Percentiles rank a stretch among this genome's conserved stretches.
Evolutionary conservation across 2,329 filamentous ascomycete genomes (phyloP).

Genomic region (Colletotrichum higginsianum): DNA sequence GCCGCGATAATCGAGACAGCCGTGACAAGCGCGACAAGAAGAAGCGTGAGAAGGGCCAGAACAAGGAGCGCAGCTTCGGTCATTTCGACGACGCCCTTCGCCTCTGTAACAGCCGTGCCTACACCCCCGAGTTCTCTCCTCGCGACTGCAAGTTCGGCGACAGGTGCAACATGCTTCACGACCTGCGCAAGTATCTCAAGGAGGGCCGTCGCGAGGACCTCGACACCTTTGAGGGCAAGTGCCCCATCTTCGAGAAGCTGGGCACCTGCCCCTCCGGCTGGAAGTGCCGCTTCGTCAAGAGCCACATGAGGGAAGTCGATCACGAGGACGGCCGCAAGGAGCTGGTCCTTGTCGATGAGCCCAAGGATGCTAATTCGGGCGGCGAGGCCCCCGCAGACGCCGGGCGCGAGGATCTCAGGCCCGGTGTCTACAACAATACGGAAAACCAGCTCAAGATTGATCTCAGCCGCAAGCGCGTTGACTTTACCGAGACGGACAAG

Average conservation of each 20-base stretch:
- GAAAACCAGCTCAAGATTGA: conserved; percentile 79
- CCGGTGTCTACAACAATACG: conserved; percentile 83
- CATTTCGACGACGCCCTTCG: conserved; percentile 82
- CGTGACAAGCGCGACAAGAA: conserved; percentile 56
- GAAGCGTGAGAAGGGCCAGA: conserved; percentile 75
- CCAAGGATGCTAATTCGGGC: conserved; percentile 52
- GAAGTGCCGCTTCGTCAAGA: conserved; percentile 93
- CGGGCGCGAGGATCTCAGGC: conserved; percentile 64
- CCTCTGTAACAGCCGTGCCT: conserved; percentile 82
- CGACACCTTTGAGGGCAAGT: conserved; percentile 81
- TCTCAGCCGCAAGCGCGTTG: conserved; percentile 79
- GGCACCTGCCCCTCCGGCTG: conserved; percentile 88
- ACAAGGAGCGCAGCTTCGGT: conserved; percentile 86
- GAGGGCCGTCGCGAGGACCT: conserved; percentile 88
- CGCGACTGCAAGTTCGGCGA: conserved; percentile 83
- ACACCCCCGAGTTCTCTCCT: conserved; percentile 86
- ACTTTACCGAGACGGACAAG: conserved; percentile 80
- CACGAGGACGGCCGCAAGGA: conserved; percentile 87
- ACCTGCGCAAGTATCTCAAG: conserved; percentile 87
- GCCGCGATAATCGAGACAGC: conserved; percentile 54
- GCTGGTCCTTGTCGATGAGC: conserved; percentile 75
- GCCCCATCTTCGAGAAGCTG: conserved; percentile 83
- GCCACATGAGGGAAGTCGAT: conserved; percentile 87
- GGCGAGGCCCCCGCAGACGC: conserved; percentile 56
- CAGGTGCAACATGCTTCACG: conserved; percentile 85